A percentile compares a stretch with the other conserved stretches of the same genome.
Conservation (phyloP, 257 asterid species). For the Linaria vulgaris region DNA sequence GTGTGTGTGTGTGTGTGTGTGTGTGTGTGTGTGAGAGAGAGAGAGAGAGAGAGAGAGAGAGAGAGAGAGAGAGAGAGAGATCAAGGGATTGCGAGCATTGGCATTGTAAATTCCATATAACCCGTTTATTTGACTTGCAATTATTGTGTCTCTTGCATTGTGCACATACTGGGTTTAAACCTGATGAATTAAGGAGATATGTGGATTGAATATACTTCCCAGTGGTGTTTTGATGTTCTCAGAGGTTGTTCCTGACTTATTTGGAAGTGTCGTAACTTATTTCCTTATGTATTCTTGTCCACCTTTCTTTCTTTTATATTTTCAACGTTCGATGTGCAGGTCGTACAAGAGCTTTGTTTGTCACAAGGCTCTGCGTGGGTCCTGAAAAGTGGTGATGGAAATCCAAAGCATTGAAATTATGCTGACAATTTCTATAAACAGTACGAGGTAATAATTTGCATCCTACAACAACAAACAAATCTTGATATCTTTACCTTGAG, state of each 20-base stretch:
- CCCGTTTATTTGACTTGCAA: too few relatives aligned
- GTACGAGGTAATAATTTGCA: slow-evolving; percentile 23
- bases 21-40: not conserved
- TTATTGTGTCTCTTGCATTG: not conserved
- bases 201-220: not conserved
- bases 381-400: slow-evolving; percentile 56
- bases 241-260: not conserved
- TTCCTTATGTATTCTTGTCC: not conserved
- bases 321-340: slow-evolving; percentile 48
- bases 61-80: too few relatives aligned
- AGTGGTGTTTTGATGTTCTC: not conserved
- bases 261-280: not conserved
- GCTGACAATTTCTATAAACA: slow-evolving; percentile 22
- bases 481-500: not conserved
- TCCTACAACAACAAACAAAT: slow-evolving; percentile 1
- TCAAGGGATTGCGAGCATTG: too few relatives aligned
- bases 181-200: not conserved
- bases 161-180: not conserved
- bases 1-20: not conserved
- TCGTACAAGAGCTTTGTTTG: slow-evolving; percentile 57
- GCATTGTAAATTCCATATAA: too few relatives aligned
- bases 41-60: too few relatives aligned
- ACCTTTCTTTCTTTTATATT: not conserved
- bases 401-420: slow-evolving; percentile 27
- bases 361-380: slow-evolving; percentile 65